phyloP scores from a whole-genome alignment of 768 basidiomycete genomes.

The Leccinum sublutescens region DNA sequence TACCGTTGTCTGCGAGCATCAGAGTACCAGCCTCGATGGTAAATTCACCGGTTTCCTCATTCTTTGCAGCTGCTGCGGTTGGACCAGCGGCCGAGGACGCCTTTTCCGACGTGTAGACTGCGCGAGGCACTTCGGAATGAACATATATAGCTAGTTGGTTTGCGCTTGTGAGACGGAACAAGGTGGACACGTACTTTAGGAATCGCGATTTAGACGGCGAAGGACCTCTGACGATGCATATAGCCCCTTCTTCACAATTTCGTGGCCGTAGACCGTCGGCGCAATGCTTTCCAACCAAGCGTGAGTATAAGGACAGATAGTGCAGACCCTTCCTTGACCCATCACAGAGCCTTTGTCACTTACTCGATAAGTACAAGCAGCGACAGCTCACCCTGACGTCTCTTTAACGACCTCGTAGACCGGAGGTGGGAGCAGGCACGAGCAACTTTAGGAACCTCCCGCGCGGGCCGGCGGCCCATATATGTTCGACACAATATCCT shows the following conservation, averaged over 20 bases:
- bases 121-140: conserved; percentile 87
- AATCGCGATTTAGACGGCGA: conserved; percentile 98
- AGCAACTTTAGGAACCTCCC: background rate
- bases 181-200: conserved; percentile 68
- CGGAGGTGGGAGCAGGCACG: conserved; percentile 19
- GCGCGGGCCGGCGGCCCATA: too few species aligned
- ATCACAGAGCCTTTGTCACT: background rate
- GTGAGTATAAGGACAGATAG: too few species aligned
- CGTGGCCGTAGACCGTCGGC: conserved; percentile 97
- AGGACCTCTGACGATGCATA: conserved; percentile 97
- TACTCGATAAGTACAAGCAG: background rate
- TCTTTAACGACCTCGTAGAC: conserved; percentile 19
- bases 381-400: conserved; percentile 19
- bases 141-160: conserved; percentile 78
- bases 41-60: conserved; percentile 98
- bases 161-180: background rate
- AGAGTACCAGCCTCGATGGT: conserved; percentile 99
- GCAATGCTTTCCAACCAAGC: conserved; percentile 56
- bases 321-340: too few species aligned
- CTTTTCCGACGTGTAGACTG: conserved; percentile 99
- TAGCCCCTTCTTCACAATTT: conserved; percentile 97
- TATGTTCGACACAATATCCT: too few species aligned
- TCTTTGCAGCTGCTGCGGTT: conserved; percentile 79
- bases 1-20: conserved; percentile 99
- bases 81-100: conserved; percentile 74